These are phyloP conservation scores for Chaetomium sp. DNA, from an alignment of 2,329 filamentous ascomycete species.

Conservation along the genomic window DNA sequence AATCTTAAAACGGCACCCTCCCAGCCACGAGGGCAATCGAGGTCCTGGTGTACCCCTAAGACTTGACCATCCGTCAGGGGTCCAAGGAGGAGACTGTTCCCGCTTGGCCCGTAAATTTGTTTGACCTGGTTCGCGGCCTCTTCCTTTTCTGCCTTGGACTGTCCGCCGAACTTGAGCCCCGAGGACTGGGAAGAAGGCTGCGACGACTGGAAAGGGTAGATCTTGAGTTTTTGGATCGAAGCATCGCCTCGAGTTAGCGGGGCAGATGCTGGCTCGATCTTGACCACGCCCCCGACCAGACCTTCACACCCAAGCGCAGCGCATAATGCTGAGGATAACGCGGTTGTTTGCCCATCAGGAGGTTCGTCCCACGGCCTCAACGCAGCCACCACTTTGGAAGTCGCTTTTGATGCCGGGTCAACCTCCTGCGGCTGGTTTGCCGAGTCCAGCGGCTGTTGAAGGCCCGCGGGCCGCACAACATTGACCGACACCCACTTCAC, in stretches of 20 bases:
- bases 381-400: constrained; percentile 67
- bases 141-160: constrained; percentile 76
- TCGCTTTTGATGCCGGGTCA: constrained; percentile 49
- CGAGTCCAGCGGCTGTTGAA: constrained; percentile 65
- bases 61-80: constrained; percentile 86
- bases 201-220: constrained; percentile 69
- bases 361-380: constrained; percentile 78
- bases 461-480: constrained; percentile 74
- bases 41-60: constrained; percentile 51
- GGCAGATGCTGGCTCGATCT: constrained; percentile 60
- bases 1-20: constrained; percentile 80
- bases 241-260: constrained; percentile 29
- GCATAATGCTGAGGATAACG: constrained; percentile 72
- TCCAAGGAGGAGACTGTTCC: constrained; percentile 65
- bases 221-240: constrained; percentile 52
- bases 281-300: constrained; percentile 79
- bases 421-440: constrained; percentile 62
- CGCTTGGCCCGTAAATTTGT: constrained; percentile 59
- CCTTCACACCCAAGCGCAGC: constrained; percentile 62
- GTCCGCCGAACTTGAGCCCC: constrained; percentile 78
- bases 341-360: constrained; percentile 72
- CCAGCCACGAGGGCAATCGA: constrained; percentile 57
- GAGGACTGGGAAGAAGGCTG: constrained; percentile 47
- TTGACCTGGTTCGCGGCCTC: constrained; percentile 66
- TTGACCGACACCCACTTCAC: constrained; percentile 74